Base-by-base conservation (phyloP, 345 rosid species). In the Aquilaria malaccensis region DNA sequence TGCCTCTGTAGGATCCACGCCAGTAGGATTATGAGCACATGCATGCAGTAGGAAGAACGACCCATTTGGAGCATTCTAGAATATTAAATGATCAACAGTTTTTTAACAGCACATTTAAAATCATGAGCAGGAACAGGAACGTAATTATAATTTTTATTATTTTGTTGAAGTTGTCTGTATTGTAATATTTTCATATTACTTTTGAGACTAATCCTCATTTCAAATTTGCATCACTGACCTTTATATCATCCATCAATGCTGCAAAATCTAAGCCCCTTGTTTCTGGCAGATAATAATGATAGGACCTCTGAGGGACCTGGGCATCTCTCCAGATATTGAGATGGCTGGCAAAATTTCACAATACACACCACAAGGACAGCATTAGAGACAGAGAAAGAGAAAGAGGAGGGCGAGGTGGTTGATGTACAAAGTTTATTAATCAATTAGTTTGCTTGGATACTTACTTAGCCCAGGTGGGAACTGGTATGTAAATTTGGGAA, bases 291-390 rank as follows among this genome's bases (percentile, higher is more conserved):
- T 93, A 93, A 79, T 93, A 89, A 72, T 83, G 97, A 74, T 83
- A 87, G 0, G 91, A 81, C 67, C 76, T 80, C 62, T 87, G 91
- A 65, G 98, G 73, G 62, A 93, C 96, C 10, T 76, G 83, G 37
- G 98, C 97, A 79, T 93, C 97, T 84, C 86, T 85, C 98, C 98
- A 93, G 70, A 89, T 93, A 66, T 93, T 93, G 63, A 89, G 98
- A 78, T 93, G 98, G 81, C 98, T 89, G 89, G 74, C 67, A 50
- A 72, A 55, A 70, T 6, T 30, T 43, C 60, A 60, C 47, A 49
- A 67, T 45, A 65, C 61, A 71, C 68, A 12, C 56, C 47, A 33
- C 47, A 50, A 49, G 66, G 64, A 70, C 68, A 12, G 52, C 47
- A 45, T 48, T 46, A 49, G 45, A 68, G 52, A 54, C 56, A 2